These are phyloP conservation scores for Beauveria sp. DNA, from an alignment of 2,329 filamentous ascomycete genomes.

Conservation along the genomic window DNA sequence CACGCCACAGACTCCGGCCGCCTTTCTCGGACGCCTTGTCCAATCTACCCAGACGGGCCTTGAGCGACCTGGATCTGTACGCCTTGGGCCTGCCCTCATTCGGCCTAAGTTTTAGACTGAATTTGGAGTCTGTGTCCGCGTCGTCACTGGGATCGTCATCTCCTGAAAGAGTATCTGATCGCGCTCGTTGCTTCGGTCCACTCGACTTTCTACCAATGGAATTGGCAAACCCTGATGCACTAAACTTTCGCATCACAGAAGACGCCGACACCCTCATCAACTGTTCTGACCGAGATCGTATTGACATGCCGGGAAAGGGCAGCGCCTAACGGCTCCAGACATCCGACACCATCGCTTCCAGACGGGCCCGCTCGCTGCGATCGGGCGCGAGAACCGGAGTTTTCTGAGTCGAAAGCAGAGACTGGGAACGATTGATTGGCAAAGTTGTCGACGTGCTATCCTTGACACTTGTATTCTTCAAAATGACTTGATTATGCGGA, in stretches of 20 bases:
- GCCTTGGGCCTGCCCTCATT: constrained; percentile 1
- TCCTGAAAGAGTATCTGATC: constrained; percentile 3
- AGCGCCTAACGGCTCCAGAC: constrained; percentile 78
- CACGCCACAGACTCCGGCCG: constrained; percentile 4
- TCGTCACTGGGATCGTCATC: constrained; percentile 4
- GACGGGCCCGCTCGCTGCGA: constrained; percentile 64
- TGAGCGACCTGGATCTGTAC: constrained; percentile 6
- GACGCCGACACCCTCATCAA: constrained; percentile 72
- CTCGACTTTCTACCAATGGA: constrained; percentile 67
- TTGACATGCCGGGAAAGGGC: constrained; percentile 75
- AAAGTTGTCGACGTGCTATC: constrained; percentile 31
- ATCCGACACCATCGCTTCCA: constrained; percentile 68
- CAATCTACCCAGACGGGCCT: constrained; percentile 7
- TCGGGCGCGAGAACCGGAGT: constrained; percentile 67
- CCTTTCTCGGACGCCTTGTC: constrained; percentile 4
- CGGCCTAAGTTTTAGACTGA: neutral
- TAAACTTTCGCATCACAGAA: constrained; percentile 81
- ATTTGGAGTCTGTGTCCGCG: neutral
- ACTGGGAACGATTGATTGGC: constrained; percentile 70
- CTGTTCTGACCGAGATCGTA: constrained; percentile 57
- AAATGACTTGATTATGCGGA: constrained; percentile 66
- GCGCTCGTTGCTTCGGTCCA: constrained; percentile 33
- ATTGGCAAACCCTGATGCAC: constrained; percentile 69
- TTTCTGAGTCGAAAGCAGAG: constrained; percentile 60
- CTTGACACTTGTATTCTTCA: constrained; percentile 66